A percentile compares a stretch with the other conserved stretches of the same genome.
Evolutionary conservation across 2,329 filamentous ascomycete species (phyloP).

Genomic region (Diplodia corticola): DNA sequence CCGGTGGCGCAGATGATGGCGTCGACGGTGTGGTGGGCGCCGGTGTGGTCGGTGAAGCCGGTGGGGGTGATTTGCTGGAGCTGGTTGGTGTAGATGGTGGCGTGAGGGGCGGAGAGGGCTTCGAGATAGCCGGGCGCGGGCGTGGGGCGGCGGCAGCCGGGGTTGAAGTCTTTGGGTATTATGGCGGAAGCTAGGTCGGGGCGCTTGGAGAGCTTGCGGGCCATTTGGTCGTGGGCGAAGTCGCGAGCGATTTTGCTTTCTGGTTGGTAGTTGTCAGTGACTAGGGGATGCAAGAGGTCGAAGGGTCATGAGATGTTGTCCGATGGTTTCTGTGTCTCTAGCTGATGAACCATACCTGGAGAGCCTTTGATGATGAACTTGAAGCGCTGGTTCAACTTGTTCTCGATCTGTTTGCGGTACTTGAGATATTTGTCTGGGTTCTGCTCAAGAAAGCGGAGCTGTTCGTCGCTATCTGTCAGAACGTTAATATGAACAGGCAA

Average conservation of each 20-base stretch:
- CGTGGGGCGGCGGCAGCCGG: constrained; percentile 49
- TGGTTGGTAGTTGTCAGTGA: constrained; percentile 39
- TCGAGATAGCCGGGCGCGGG: constrained; percentile 54
- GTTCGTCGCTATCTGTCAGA: constrained; percentile 40
- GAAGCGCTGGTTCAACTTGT: constrained; percentile 38
- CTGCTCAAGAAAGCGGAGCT: constrained; percentile 44
- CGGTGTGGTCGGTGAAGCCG: constrained; percentile 47
- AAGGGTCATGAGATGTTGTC: constrained; percentile 22
- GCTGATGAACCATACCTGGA: neutral
- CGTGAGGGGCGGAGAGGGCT: constrained; percentile 52
- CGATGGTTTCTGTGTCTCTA: neutral
- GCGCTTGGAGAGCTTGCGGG: constrained; percentile 45
- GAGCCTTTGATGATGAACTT: constrained; percentile 55
- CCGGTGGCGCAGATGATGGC: constrained; percentile 50
- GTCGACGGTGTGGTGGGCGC: constrained; percentile 43
- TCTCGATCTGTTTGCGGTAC: constrained; percentile 50
- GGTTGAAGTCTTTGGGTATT: constrained; percentile 34
- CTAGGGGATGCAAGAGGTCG: constrained; percentile 45
- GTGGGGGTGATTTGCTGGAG: constrained; percentile 48
- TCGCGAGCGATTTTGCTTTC: constrained; percentile 25
- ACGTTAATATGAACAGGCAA: neutral
- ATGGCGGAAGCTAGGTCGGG: constrained; percentile 48
- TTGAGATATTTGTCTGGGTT: constrained; percentile 45
- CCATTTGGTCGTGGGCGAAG: constrained; percentile 54
- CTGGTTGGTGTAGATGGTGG: constrained; percentile 52